Base-by-base conservation (phyloP, 2,329 filamentous ascomycete genomes). In the Trichoderma sp. region DNA sequence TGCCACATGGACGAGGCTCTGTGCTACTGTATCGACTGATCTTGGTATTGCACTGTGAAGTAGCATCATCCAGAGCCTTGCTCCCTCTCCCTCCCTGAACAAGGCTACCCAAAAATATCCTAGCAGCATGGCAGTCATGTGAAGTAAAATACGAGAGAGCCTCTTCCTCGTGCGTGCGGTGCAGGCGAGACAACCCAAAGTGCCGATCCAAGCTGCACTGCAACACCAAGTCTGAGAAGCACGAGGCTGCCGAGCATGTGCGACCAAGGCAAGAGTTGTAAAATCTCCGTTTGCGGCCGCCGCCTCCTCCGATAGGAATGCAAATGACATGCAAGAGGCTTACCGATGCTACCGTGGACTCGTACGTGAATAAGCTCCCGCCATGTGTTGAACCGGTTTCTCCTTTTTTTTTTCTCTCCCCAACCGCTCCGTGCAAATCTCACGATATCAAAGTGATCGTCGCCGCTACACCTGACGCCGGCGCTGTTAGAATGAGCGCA, bases 221-320 rank as follows among this genome's bases (percentile, higher is more conserved):
- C 64, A 67, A 55, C 64, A n/a, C 23, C 64, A 57, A 57, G 64
- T 39, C 32, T 30, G 6, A 50, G 15, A 20, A 57, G 64, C 64
- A 67, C 64, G 64, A 67, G 64, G 47, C 47, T 26, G 64, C 47
- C 47, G 32, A 67, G 64, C 30, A 23, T 23, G 47, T 26, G 34
- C 30, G 28, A 55, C 57, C 28, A 17, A 66, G 36, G 20, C 13
- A 13, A 55, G 36, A 66, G 26, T 15, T 20, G 50, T 36, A 55
- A 55, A 39, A 36, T 66, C 47, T 39, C 63, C 63, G 63, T 39
- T 57, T 55, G 63, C 63, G 63, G 63, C 62, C 43, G 43, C 20
- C 30, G 23, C 30, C 43, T 66, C 47, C 63, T 36, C 63, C 47
- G 63, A 66, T 20, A 36, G 64, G 64, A 58, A 58, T 20, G 50